A percentile compares a stretch with the other conserved stretches of the same genome.
Conservation (phyloP, 2,329 filamentous ascomycete species). For the Davidsoniella virescens region DNA sequence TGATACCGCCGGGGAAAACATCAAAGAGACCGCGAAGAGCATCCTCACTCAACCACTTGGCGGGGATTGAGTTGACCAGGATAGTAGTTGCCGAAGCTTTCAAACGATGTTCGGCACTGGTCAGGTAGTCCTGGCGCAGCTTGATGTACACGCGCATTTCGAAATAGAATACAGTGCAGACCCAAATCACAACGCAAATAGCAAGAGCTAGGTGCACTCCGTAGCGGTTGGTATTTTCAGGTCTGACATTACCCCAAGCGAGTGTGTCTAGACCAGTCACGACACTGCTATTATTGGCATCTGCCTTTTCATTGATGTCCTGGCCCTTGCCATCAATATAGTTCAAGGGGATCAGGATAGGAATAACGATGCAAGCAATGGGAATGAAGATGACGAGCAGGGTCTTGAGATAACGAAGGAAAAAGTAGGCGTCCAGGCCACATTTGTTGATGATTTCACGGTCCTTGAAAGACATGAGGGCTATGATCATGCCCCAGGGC, state of each 20-base stretch:
- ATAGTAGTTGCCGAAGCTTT: conserved; percentile 91
- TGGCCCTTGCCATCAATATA: conserved; percentile 52
- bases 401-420: conserved; percentile 64
- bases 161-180: conserved; percentile 73
- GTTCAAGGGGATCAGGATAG: conserved; percentile 77
- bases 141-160: conserved; percentile 82
- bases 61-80: conserved; percentile 75
- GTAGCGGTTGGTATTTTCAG: conserved; percentile 49
- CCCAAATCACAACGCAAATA: conserved; percentile 61
- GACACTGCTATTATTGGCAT: conserved; percentile 17
- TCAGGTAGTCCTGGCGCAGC: conserved; percentile 84
- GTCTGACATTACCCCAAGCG: conserved; percentile 72
- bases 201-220: conserved; percentile 77
- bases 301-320: conserved; percentile 23
- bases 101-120: conserved; percentile 83
- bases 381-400: conserved; percentile 86
- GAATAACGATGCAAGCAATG: conserved; percentile 60
- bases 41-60: conserved; percentile 76
- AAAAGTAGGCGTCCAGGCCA: conserved; percentile 93
- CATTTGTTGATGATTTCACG: conserved; percentile 87
- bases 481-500: conserved; percentile 34
- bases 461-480: conserved; percentile 52
- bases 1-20: conserved; percentile 86
- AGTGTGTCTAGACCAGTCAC: conserved; percentile 60
- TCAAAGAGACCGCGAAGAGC: conserved; percentile 76